Percentiles rank a stretch among this genome's conserved stretches.
These are phyloP conservation scores for Saccharomyces uvarum DNA, from an alignment of 1,139 yeast genomes.

Conservation along the genomic window DNA sequence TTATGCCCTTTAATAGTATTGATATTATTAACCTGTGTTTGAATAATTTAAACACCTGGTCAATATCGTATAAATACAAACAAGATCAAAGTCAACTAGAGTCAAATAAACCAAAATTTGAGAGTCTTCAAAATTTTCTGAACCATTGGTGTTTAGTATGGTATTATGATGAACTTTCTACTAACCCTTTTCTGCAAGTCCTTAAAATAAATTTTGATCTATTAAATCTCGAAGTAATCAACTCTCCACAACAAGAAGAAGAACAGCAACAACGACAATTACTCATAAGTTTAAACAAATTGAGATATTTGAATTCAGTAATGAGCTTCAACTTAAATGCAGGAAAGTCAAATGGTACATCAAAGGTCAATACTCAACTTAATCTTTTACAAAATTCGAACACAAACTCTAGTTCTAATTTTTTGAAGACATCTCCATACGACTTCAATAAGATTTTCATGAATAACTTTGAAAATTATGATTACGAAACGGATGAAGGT, in stretches of 20 bases:
- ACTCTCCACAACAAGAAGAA: neutral
- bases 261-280: neutral
- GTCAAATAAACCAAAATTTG: conserved; percentile 16
- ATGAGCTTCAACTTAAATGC: neutral
- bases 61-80: conserved; percentile 8
- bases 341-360: neutral
- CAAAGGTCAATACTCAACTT: neutral
- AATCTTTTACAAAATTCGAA: neutral
- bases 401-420: neutral
- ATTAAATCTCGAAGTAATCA: conserved; percentile 1
- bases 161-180: conserved; percentile 13
- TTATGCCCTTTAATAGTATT: conserved; percentile 25
- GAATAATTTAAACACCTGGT: conserved; percentile 16
- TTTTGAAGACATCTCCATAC: neutral
- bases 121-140: conserved; percentile 21
- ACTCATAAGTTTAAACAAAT: neutral
- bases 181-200: conserved; percentile 11
- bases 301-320: neutral
- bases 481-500: conserved; percentile 26
- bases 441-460: neutral
- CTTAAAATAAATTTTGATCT: conserved; percentile 12
- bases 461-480: neutral
- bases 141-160: conserved; percentile 26
- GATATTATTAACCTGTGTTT: conserved; percentile 25
- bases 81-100: conserved; percentile 12